phyloP scores from a whole-genome alignment of 2,329 filamentous ascomycete species.

The Phialophora expanda region DNA sequence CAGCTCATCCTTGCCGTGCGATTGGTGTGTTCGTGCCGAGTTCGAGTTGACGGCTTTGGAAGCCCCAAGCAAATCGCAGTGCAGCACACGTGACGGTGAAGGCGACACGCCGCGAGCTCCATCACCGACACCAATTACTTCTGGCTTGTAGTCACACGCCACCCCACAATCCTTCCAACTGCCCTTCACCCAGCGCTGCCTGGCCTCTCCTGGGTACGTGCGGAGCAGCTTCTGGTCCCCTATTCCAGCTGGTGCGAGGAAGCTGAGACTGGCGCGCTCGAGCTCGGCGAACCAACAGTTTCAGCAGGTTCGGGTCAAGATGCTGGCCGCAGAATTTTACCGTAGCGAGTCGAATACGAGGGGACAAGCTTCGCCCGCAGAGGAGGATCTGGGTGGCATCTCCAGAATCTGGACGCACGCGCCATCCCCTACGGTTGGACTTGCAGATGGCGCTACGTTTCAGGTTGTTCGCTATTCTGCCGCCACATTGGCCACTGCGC shows the following conservation, averaged over 20 bases:
- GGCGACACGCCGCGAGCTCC: constrained; percentile 4
- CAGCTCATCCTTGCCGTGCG: constrained; percentile 7
- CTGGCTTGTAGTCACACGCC: constrained; percentile 10
- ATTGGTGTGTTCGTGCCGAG: constrained; percentile 19
- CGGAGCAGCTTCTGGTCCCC: neutral
- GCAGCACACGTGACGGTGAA: constrained; percentile 16
- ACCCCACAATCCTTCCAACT: constrained; percentile 17
- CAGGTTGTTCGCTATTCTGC: constrained; percentile 31
- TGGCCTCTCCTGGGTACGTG: neutral
- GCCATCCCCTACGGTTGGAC: constrained; percentile 24
- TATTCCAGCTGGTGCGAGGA: constrained; percentile 3
- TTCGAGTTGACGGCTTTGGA: constrained; percentile 2
- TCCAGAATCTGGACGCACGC: constrained; percentile 34
- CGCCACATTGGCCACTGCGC: constrained; percentile 28
- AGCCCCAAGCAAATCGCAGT: constrained; percentile 20
- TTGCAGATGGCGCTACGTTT: constrained; percentile 36
- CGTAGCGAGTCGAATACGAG: constrained; percentile 9
- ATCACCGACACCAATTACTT: constrained; percentile 19
- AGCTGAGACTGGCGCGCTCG: constrained; percentile 31
- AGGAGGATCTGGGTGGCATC: constrained; percentile 6
- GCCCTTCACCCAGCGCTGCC: constrained; percentile 4
- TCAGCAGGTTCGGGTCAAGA: constrained; percentile 19
- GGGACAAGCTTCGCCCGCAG: neutral
- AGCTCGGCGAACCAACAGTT: constrained; percentile 20
- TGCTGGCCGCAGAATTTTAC: neutral